Evolutionary conservation across 2,329 filamentous ascomycete species (phyloP), one percentile per base, ranked within the genome.

Genomic region (Fusarium sp.): DNA sequence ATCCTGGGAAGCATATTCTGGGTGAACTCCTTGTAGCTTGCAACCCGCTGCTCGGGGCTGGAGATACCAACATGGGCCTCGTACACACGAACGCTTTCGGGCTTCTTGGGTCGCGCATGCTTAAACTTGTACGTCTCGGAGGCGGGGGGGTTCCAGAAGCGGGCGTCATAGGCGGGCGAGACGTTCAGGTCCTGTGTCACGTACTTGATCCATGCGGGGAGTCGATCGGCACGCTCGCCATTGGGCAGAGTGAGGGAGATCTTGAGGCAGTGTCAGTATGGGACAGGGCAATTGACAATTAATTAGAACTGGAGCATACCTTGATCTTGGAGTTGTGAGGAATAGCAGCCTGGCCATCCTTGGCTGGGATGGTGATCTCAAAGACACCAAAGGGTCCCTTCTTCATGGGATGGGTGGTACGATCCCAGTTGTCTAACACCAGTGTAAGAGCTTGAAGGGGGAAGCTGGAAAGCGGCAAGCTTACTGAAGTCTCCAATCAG

Each of bases 51-150:
- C 74, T 98, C 96, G 1, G 95, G 94, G 3, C 95, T 97, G 7
- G 96, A 98, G 77, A 99, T 99, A 60, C 97, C 97, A 48, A 99
- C 95, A 80, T 99, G 97, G n/a, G 97, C 97, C 84, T 99, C 97
- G 84, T 99, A 99, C 68, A 99, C 95, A 60, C 97, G 92, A n/a
- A 90, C 91, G 78, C 95, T 98, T 67, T 87, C 83, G 1, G 97
- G 97, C 87, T 96, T 97, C 82, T 92, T 91, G 8, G 96, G 97
- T 60, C 93, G 90, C 56, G 89, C 79, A 83, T 98, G 90, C 85
- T 97, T 95, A 88, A 97, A 97, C 64, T 90, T 87, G 82, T 98
- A 98, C 80, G 86, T 90, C 80, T 97, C 91, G 43, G 87, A 85
- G 58, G 88, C 83, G 4, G 95, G 95, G 37, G 97, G 97, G 81